Base-by-base conservation (phyloP, 225 moss, liverwort and hornwort genomes). In the Ulota crispa region DNA sequence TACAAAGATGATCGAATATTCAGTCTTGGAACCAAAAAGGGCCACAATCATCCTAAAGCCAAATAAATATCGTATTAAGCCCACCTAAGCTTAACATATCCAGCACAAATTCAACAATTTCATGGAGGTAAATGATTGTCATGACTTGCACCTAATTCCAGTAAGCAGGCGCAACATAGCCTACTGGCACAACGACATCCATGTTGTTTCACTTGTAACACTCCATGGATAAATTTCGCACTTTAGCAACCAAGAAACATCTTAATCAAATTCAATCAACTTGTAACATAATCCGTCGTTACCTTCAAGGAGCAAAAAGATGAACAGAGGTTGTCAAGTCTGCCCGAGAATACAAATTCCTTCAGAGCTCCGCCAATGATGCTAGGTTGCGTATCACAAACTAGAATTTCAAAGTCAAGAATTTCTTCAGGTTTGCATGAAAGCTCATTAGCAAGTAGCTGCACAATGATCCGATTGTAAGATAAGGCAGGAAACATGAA, bases 261-360 rank as follows among this genome's bases (percentile, higher is more conserved):
- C 45, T 62, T 37, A 14, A 36, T 72, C 20, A 24, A 69, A 69
- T 23, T 27, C n/a, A 57, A 63, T 5, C 1, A 72, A 77, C 15
- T 2, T n/a, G 19, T 57, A 57, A 41, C 32, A 41, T 66, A 72
- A 78, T 78, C 54, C 32, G 64, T 79, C 47, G 15, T 67, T 80
- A 95, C 96, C 93, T 95, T 97, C 65, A 99, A 83, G 78, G 92
- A 87, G 86, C 98, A 99, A 84, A 93, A 99, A 60, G 98, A 95
- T 59, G 93, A 95, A 86, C 98, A 99, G 42, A 99, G 92, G 78
- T 99, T 99, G 92, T 99, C 98, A 73, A 99, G 88, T 60, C 98
- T 91, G 76, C 92, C 95, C 71, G 98, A 99, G 79, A 96, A 99
- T 34, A 99, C 84, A 41, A 99, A 99, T 80, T 99, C 98, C 37